These are phyloP conservation scores for Maudiozyma barnettii DNA, from an alignment of 805 yeast species.

Conservation along the genomic window DNA sequence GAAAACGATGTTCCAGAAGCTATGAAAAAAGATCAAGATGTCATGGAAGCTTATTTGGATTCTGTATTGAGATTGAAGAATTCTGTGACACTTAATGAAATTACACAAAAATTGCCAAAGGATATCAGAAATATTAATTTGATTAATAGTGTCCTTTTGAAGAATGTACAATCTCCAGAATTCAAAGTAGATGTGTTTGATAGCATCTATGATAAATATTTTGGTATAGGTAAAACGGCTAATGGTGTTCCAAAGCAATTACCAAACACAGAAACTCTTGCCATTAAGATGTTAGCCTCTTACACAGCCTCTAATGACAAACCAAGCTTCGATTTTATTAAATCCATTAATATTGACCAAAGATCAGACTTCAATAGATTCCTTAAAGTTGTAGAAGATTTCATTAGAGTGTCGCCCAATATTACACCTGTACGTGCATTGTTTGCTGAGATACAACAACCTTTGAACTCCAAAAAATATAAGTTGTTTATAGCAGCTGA, in stretches of 20 bases:
- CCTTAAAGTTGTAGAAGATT: slow-evolving; percentile 13
- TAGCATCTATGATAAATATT: slow-evolving; percentile 11
- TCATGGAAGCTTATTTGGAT: slow-evolving; percentile 17
- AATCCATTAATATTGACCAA: slow-evolving; percentile 10
- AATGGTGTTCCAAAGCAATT: slow-evolving; percentile 1
- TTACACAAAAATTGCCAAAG: slow-evolving; percentile 12
- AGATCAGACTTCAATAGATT: slow-evolving; percentile 8
- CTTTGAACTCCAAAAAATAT: slow-evolving; percentile 14
- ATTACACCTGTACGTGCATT: slow-evolving; percentile 15
- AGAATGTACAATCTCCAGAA: slow-evolving; percentile 9
- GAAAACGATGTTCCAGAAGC: slow-evolving; percentile 17
- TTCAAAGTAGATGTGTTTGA: slow-evolving; percentile 9
- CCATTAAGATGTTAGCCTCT: slow-evolving; percentile 18
- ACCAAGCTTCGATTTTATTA: slow-evolving; percentile 13
- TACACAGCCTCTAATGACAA: slow-evolving; percentile 9
- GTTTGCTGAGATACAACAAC: slow-evolving; percentile 15
- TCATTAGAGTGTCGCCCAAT: slow-evolving; percentile 15
- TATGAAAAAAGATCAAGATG: slow-evolving; percentile 10
- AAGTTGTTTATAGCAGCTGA: slow-evolving; percentile 20
- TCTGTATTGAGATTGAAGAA: slow-evolving; percentile 8
- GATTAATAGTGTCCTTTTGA: slow-evolving; percentile 17
- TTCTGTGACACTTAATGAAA: slow-evolving; percentile 4
- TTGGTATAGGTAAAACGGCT: slow-evolving; percentile 4
- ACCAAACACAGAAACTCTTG: slow-evolving; percentile 14
- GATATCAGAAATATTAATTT: slow-evolving; percentile 13